These are phyloP conservation scores for Trichoderma guizhouense DNA, from an alignment of 2,329 filamentous ascomycete species.

Conservation along the genomic window DNA sequence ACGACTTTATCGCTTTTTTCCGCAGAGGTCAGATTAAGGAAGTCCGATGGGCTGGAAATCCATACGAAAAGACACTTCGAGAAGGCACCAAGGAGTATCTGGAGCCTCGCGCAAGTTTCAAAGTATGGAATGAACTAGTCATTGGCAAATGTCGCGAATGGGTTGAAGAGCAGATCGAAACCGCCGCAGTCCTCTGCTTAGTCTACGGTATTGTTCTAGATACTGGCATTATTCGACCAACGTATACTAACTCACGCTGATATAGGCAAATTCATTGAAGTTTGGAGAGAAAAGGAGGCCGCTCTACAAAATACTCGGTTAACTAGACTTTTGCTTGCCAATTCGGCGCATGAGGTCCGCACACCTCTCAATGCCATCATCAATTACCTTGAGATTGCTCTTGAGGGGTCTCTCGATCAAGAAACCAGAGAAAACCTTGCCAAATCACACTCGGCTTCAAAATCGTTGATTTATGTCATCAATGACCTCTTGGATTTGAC, in stretches of 20 bases:
- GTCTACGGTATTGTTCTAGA: constrained; percentile 63
- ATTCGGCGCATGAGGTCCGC: constrained; percentile 87
- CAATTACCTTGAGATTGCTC: constrained; percentile 87
- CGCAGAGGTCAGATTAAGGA: constrained; percentile 71
- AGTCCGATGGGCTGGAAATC: constrained; percentile 84
- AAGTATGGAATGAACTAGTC: constrained; percentile 76
- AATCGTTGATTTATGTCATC: constrained; percentile 89
- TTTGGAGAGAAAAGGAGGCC: constrained; percentile 87
- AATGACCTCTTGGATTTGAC: constrained; percentile 88
- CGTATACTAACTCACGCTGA: not conserved
- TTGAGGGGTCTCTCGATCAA: constrained; percentile 74
- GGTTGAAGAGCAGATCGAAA: constrained; percentile 86
- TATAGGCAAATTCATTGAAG: constrained; percentile 73
- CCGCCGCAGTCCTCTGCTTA: constrained; percentile 79
- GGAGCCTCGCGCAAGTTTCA: constrained; percentile 77
- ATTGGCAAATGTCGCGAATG: constrained; percentile 81
- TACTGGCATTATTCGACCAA: not conserved
- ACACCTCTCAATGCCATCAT: constrained; percentile 92
- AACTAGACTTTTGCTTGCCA: constrained; percentile 74
- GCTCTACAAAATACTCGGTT: constrained; percentile 78
- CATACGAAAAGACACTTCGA: constrained; percentile 73
- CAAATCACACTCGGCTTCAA: constrained; percentile 85
- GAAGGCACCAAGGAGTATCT: constrained; percentile 70
- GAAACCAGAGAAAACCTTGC: constrained; percentile 83
- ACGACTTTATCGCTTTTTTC: constrained; percentile 89